Conservation (phyloP, 208 protist species). For the Acanthamoeba royreba region DNA sequence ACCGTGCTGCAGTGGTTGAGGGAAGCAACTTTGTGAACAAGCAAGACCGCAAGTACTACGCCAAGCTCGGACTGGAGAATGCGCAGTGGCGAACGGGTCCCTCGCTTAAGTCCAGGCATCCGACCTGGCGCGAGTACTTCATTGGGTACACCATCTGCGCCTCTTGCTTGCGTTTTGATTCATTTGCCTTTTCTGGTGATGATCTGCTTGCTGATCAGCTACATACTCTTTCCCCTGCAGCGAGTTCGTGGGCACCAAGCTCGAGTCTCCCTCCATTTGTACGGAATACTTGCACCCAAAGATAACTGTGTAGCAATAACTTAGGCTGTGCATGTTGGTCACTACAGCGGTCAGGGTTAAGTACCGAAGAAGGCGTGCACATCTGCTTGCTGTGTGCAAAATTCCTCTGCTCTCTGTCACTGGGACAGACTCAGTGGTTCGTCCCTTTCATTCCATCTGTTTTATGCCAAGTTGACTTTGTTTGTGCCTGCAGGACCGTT, state of each 20-base stretch:
- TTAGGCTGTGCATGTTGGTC: no score
- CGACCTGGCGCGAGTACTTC: background rate
- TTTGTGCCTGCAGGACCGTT: background rate
- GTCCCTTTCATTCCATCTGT: background rate
- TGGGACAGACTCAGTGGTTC: background rate
- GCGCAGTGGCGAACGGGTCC: background rate
- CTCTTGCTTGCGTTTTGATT: background rate
- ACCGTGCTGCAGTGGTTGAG: background rate
- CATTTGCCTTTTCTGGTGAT: background rate
- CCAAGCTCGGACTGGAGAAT: background rate
- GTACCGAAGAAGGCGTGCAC: background rate
- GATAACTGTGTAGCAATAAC: no score
- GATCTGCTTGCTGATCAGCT: background rate
- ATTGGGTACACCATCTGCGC: background rate
- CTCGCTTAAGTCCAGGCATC: background rate
- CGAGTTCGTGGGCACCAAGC: background rate
- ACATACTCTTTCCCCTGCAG: background rate
- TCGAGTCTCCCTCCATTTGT: background rate
- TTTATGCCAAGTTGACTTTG: background rate
- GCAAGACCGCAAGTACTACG: background rate
- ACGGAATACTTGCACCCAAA: no score
- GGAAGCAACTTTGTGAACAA: background rate
- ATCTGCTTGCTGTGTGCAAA: background rate
- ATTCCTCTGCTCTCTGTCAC: background rate
- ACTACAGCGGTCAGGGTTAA: background rate